A percentile compares a stretch with the other conserved stretches of the same genome.
Evolutionary conservation across 202 grass and related monocot species (phyloP).

Genomic region (Dendrocalamus latiflorus): DNA sequence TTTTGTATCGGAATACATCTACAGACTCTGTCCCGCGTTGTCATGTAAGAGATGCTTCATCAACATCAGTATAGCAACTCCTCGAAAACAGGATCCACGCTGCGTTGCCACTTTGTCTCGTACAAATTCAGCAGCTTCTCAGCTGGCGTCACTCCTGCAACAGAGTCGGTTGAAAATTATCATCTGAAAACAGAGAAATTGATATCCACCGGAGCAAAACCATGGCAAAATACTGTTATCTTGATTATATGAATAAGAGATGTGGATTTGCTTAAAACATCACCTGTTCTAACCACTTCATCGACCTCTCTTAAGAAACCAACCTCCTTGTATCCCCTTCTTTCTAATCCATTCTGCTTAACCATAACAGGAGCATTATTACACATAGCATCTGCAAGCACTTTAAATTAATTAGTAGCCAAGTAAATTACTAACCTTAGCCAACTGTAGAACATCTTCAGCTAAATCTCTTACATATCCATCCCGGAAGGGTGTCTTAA

Average conservation of each 20-base stretch:
- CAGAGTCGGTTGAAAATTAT: background rate
- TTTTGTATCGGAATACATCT: conserved; percentile 5
- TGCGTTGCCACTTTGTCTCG: conserved; percentile 70
- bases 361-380: conserved; percentile 15
- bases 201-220: background rate
- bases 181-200: background rate
- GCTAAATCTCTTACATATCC: conserved; percentile 79
- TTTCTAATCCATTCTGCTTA: conserved; percentile 84
- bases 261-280: background rate
- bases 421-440: conserved; percentile 50
- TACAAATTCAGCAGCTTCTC: conserved; percentile 82
- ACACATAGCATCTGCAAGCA: background rate
- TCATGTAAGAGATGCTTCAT: background rate
- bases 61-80: conserved; percentile 60
- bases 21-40: background rate
- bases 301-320: conserved; percentile 87
- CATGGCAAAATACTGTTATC: background rate
- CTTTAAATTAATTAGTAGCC: background rate
- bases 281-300: conserved; percentile 71
- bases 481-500: conserved; percentile 93
- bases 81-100: conserved; percentile 71
- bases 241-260: background rate
- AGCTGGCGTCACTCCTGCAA: conserved; percentile 73
- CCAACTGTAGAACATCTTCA: conserved; percentile 82
- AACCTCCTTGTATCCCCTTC: conserved; percentile 96